These are phyloP conservation scores for Cyathus olla DNA, from an alignment of 1,284 basidiomycete genomes.

Conservation along the genomic window DNA sequence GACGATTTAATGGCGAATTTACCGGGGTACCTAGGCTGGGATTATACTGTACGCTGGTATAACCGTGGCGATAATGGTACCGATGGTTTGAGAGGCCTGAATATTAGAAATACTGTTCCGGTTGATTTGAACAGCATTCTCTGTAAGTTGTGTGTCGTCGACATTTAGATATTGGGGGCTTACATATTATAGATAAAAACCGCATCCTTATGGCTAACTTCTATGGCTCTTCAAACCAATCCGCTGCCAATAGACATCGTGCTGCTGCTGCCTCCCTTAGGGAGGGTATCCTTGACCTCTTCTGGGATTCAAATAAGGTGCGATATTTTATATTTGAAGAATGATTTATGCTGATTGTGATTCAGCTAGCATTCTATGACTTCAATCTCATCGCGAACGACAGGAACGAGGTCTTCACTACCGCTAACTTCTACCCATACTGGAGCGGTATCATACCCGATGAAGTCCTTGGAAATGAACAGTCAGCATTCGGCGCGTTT, in stretches of 20 bases:
- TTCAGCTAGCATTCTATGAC: constrained; percentile 87
- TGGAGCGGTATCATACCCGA: constrained; percentile 90
- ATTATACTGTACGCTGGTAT: constrained; percentile 58
- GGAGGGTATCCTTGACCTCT: constrained; percentile 84
- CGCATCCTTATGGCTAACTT: constrained; percentile 73
- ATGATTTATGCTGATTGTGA: no score
- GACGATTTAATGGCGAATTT: no score
- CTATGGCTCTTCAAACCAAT: constrained; percentile 62
- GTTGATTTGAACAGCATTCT: constrained; percentile 90
- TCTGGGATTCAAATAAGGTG: constrained; percentile 82
- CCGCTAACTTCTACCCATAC: constrained; percentile 86
- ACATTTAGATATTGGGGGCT: neutral
- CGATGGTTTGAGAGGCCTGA: constrained; percentile 76
- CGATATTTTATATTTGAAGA: no score
- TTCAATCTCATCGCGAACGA: constrained; percentile 79
- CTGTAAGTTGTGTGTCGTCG: constrained; percentile 59
- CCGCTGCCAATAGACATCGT: constrained; percentile 65
- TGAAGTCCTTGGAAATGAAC: constrained; percentile 67
- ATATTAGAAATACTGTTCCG: constrained; percentile 77
- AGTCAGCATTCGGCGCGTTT: constrained; percentile 81
- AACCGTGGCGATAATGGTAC: constrained; percentile 59
- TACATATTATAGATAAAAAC: constrained; percentile 63
- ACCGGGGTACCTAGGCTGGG: constrained; percentile 58
- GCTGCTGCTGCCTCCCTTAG: constrained; percentile 68
- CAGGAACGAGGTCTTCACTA: constrained; percentile 74